Evolutionary conservation across 2,329 filamentous ascomycete species (phyloP).

Genomic region (Diplodia corticola): DNA sequence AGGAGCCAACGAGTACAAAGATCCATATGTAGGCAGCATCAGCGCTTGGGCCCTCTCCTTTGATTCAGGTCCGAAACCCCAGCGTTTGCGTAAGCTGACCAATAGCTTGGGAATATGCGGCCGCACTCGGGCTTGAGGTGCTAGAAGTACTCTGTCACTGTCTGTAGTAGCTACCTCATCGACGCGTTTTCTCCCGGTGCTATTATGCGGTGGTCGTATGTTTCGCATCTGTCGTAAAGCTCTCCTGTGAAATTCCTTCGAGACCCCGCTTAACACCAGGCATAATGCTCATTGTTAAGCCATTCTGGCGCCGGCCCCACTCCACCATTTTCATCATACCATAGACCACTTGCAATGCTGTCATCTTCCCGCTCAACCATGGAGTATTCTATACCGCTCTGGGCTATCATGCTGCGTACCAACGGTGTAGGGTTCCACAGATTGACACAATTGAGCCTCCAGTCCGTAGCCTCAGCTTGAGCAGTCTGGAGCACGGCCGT

Average conservation of each 20-base stretch:
- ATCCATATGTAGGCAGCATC: no score
- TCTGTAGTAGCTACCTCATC: no score
- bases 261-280: conserved; percentile 29
- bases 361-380: conserved; percentile 56
- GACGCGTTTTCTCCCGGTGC: no score
- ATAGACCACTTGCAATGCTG: conserved; percentile 68
- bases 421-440: conserved; percentile 70
- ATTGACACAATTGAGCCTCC: conserved; percentile 66
- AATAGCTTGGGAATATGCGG: no score
- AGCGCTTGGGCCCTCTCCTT: no score
- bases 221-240: no score
- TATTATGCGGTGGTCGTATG: no score
- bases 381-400: conserved; percentile 25
- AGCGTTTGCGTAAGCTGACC: no score
- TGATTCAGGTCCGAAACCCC: no score
- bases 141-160: no score
- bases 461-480: conserved; percentile 65
- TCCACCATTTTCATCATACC: conserved; percentile 53
- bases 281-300: conserved; percentile 39
- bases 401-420: neutral
- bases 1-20: neutral
- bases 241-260: no score
- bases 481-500: conserved; percentile 64
- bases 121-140: no score
- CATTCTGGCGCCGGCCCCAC: conserved; percentile 27